A percentile compares a stretch with the other conserved stretches of the same genome.
phyloP scores from a whole-genome alignment of 352 stramenopile species.

The Phytophthora lateralis region DNA sequence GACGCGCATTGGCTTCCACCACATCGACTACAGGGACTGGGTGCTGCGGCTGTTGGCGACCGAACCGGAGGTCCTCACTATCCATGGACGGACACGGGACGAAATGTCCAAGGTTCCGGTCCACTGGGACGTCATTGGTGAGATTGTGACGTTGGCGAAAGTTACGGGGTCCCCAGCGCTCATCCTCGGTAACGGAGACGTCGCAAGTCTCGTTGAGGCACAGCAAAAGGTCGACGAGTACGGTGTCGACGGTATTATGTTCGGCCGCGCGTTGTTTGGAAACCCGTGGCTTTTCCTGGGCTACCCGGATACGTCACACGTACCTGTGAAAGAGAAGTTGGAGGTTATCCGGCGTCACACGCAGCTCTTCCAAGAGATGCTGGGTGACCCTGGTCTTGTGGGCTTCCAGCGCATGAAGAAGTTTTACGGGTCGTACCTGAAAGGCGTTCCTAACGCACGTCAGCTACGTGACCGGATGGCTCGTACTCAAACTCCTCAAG shows the following conservation, averaged over 20 bases:
- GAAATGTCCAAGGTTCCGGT: conserved; percentile 86
- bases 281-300: conserved; percentile 87
- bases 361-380: conserved; percentile 68
- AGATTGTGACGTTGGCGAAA: conserved; percentile 64
- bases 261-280: conserved; percentile 76
- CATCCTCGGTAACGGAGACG: conserved; percentile 83
- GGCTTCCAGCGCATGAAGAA: conserved; percentile 81
- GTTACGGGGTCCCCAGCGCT: conserved; percentile 57
- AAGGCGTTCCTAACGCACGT: conserved; percentile 74
- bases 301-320: conserved; percentile 53
- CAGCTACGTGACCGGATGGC: conserved; percentile 65
- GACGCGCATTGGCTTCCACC: conserved; percentile 79
- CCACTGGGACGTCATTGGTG: conserved; percentile 84
- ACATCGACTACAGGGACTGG: conserved; percentile 84
- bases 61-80: conserved; percentile 73
- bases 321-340: conserved; percentile 57
- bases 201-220: conserved; percentile 67
- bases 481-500: conserved; percentile 44
- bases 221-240: conserved; percentile 69
- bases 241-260: conserved; percentile 80
- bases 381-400: conserved; percentile 50
- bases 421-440: conserved; percentile 78
- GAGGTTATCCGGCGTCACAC: conserved; percentile 70
- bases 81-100: conserved; percentile 77
- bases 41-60: conserved; percentile 68